A percentile compares a stretch with the other conserved stretches of the same genome.
Evolutionary conservation across 441 rosid species (phyloP).

Genomic region (Gossypium armourianum): DNA sequence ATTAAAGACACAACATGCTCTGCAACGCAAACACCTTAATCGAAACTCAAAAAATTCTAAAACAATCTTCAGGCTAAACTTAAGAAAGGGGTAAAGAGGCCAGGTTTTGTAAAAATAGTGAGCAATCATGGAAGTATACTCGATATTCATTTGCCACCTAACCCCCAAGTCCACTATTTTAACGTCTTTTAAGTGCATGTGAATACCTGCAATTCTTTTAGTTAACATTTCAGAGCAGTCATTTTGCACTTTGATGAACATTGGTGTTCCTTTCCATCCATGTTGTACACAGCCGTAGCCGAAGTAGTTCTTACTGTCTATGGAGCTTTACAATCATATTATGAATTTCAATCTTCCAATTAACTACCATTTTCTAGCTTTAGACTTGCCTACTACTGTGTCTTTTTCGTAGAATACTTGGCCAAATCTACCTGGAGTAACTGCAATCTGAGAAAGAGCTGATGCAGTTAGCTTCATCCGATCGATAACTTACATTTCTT

Average conservation of each 20-base stretch:
- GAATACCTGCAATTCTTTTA: neutral
- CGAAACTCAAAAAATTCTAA: neutral
- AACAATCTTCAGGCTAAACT: neutral
- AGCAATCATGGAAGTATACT: neutral
- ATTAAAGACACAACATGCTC: neutral
- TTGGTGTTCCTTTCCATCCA: neutral
- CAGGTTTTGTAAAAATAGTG: neutral
- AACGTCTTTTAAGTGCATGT: neutral
- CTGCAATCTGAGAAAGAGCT: neutral
- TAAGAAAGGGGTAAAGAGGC: neutral
- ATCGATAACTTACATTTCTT: neutral
- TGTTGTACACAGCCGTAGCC: neutral
- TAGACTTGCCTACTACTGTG: neutral
- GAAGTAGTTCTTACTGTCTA: neutral
- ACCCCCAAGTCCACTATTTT: neutral
- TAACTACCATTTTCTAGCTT: neutral
- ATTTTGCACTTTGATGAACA: neutral
- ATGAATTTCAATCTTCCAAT: neutral
- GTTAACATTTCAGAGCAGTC: neutral
- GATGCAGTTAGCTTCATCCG: neutral
- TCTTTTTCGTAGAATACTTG: neutral
- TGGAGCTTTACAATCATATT: neutral
- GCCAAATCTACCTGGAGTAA: neutral
- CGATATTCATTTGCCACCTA: neutral
- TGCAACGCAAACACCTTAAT: neutral